Conservation (phyloP, 2,329 filamentous ascomycete species). For the Neofusicoccum umdonicola region DNA sequence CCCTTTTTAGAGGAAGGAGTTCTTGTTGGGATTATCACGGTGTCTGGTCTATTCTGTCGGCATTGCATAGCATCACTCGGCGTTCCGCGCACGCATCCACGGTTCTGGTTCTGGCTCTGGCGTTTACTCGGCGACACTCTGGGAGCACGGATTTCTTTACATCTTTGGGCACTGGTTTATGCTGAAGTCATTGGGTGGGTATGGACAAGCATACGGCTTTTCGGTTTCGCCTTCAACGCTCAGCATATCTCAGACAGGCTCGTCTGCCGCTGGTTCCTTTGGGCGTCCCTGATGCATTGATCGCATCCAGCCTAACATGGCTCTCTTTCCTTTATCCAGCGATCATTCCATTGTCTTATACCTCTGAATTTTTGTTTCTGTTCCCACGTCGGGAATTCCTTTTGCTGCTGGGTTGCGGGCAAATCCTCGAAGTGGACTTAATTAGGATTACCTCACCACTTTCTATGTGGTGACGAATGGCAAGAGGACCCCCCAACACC, state of each 20-base stretch:
- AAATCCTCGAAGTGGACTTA: not conserved
- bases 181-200: not conserved
- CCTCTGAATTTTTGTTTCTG: not conserved
- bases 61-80: slow-evolving; percentile 3
- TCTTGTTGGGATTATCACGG: not conserved
- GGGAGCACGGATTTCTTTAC: not conserved
- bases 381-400: not conserved
- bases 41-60: not conserved
- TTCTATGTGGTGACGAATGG: not conserved
- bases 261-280: not conserved
- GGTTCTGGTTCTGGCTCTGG: slow-evolving; percentile 6
- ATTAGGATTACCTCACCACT: not conserved
- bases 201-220: not conserved
- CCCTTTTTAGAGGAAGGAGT: not conserved
- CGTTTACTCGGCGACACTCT: slow-evolving; percentile 7
- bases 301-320: not conserved
- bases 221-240: not conserved
- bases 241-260: not conserved
- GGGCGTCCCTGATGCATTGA: not conserved
- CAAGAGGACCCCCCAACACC: not conserved
- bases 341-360: not conserved
- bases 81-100: slow-evolving; percentile 1
- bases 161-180: not conserved
- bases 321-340: not conserved
- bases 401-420: not conserved